Percentiles rank a stretch among this genome's conserved stretches.
phyloP scores from a whole-genome alignment of 805 yeast species.

The Spencermartinsiella europaea region DNA sequence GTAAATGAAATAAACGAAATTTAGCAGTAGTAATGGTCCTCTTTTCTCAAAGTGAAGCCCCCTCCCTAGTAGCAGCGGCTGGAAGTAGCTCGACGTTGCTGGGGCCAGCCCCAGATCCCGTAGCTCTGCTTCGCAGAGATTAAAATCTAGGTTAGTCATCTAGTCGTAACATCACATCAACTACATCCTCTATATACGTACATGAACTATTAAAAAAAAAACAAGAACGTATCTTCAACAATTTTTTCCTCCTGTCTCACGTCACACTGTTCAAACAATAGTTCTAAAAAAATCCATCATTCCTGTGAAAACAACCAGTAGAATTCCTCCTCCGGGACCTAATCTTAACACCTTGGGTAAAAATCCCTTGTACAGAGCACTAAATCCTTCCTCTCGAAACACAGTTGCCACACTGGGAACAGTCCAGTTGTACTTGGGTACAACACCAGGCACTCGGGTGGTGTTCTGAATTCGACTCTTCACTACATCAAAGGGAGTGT shows the following conservation, averaged over 20 bases:
- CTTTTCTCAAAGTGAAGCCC: too few species aligned
- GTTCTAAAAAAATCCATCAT: conserved; percentile 82
- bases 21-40: too few species aligned
- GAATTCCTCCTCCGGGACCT: conserved; percentile 99
- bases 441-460: conserved; percentile 60
- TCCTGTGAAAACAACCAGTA: conserved; percentile 92
- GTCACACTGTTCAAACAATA: too few species aligned
- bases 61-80: too few species aligned
- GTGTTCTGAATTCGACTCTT: conserved; percentile 91
- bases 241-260: too few species aligned
- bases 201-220: background rate
- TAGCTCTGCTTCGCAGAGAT: too few species aligned
- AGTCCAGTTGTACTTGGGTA: conserved; percentile 90
- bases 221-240: background rate
- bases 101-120: too few species aligned
- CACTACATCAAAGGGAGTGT: conserved; percentile 95
- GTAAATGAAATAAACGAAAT: too few species aligned
- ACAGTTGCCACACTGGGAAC: conserved; percentile 70
- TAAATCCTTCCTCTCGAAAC: conserved; percentile 85
- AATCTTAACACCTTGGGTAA: conserved; percentile 93
- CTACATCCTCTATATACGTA: too few species aligned
- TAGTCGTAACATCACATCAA: too few species aligned
- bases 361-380: conserved; percentile 92
- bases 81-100: too few species aligned
- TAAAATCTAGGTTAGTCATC: background rate